Percentiles rank a stretch among this genome's conserved stretches.
These are phyloP conservation scores for Gautieria morchelliformis DNA, from an alignment of 768 basidiomycete genomes.

Conservation along the genomic window DNA sequence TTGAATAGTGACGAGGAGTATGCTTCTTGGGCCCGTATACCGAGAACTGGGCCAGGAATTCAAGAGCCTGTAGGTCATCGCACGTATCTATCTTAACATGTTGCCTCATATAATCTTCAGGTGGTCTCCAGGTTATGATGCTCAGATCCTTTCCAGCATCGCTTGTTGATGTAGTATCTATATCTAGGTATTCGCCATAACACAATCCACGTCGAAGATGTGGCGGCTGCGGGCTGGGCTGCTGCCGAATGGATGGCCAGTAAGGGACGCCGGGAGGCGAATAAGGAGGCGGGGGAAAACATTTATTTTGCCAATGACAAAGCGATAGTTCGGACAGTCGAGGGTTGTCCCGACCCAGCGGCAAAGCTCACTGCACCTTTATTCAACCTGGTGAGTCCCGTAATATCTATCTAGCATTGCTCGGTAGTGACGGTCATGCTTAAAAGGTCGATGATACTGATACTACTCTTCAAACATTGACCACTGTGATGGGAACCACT, in stretches of 20 bases:
- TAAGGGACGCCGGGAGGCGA: constrained; percentile 54
- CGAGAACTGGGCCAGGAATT: constrained; percentile 76
- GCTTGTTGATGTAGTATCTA: constrained; percentile 1
- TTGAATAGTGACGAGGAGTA: constrained; percentile 50
- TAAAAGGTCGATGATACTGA: constrained; percentile 66
- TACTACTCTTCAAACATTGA: constrained; percentile 57
- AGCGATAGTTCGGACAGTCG: constrained; percentile 51
- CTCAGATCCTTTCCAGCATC: constrained; percentile 23
- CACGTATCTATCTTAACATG: constrained; percentile 1
- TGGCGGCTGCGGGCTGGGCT: constrained; percentile 70
- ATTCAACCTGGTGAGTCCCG: constrained; percentile 62
- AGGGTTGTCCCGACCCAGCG: constrained; percentile 42
- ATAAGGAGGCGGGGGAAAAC: constrained; percentile 55
- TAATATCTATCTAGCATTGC: constrained; percentile 3
- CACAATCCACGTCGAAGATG: constrained; percentile 70
- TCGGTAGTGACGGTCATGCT: neutral
- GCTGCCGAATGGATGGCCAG: constrained; percentile 66
- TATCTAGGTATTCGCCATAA: constrained; percentile 26
- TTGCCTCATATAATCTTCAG: constrained; percentile 27
- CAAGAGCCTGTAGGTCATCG: constrained; percentile 60
- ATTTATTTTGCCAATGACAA: constrained; percentile 65
- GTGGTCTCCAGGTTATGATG: constrained; percentile 72
- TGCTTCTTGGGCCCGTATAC: constrained; percentile 72
- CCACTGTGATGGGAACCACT: constrained; percentile 53
- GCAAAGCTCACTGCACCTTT: constrained; percentile 58